Percentiles rank a stretch among this genome's conserved stretches.
Evolutionary conservation across 352 stramenopile species (phyloP).

Genomic region (Lagenidium giganteum): DNA sequence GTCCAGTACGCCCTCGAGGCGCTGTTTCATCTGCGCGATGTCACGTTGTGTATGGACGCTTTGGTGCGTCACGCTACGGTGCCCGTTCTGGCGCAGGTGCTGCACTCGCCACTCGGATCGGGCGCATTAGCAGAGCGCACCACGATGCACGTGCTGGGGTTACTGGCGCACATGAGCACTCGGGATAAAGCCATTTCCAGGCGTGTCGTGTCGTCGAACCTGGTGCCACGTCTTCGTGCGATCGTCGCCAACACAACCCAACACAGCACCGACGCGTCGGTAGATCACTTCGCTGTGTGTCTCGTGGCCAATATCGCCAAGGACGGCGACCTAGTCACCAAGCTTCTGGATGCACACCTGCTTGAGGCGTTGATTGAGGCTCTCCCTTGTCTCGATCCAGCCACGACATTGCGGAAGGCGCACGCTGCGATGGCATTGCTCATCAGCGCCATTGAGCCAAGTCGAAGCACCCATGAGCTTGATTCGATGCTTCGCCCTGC

Average conservation of each 20-base stretch:
- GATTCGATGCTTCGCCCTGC: neutral
- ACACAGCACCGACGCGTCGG: conserved; percentile 1
- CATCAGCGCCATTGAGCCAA: conserved; percentile 2
- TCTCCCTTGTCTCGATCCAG: conserved; percentile 28
- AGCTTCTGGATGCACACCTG: conserved; percentile 45
- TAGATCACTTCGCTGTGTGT: conserved; percentile 47
- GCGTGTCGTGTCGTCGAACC: conserved; percentile 47
- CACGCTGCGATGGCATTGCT: conserved; percentile 36
- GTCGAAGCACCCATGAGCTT: neutral
- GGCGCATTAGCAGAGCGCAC: conserved; percentile 11
- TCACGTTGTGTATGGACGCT: conserved; percentile 57
- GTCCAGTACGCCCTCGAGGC: conserved; percentile 55
- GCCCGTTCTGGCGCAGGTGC: conserved; percentile 65
- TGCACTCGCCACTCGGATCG: conserved; percentile 31
- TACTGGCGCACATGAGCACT: conserved; percentile 30
- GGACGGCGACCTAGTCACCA: conserved; percentile 55
- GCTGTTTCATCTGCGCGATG: conserved; percentile 51
- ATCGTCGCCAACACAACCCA: conserved; percentile 5
- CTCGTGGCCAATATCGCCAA: conserved; percentile 57
- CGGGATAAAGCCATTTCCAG: conserved; percentile 22
- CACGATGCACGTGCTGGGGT: conserved; percentile 14
- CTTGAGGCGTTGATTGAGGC: conserved; percentile 37
- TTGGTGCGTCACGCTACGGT: conserved; percentile 70
- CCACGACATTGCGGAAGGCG: conserved; percentile 32
- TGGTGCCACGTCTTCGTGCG: conserved; percentile 48